Base-by-base conservation (phyloP, 208 protist genomes). In the Jaenimonas drosophilae region DNA sequence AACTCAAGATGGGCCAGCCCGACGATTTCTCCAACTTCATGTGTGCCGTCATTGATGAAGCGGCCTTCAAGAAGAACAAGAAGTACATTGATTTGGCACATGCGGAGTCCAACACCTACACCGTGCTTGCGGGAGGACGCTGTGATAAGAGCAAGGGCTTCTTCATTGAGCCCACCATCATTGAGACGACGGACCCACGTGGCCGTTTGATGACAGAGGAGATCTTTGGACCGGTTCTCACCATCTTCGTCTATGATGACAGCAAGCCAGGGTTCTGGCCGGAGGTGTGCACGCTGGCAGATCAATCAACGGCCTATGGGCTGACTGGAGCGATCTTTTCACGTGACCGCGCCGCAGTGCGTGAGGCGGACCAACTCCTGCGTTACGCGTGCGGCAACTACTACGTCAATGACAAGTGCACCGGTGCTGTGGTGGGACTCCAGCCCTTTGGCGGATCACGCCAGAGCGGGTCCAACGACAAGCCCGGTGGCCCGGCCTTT, bases 331-430 rank as follows among this genome's bases (percentile, higher is more conserved):
- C 88, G 46, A 79, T 98, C 56, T 98, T 97, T 50, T 55, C 89
- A 12, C 69, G 69, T 36, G 91, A 96, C 25, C 80, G 91, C 17
- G 46, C 64, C 30, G 55, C 75, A 2, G 76, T 96, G 45, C 50
- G 28, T 14, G 64, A 87, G 41, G 83, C 78, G 4, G 54, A 71
- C 59, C 42, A 60, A 25, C 46, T 74, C 34, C 66, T 96, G 12
- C 71, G 81, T 42, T 81, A 96, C 61, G 71, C 89, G 21, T 65
- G 77, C 14, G 97, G 97, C 36, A 99, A 99, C 78, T 96, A 96
- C 59, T 99, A 99, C 72, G 88, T 99, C 49, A 99, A 99, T 70
- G 96, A 98, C 69, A 98, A 98, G 70, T 86, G 81, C 61, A 98
- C 94, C n/a, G 96, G 96, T 27, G 89, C 96, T 11, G 92, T 99